These are phyloP conservation scores for Aeschynomene evenia DNA, from an alignment of 306 rosid species.

Conservation along the genomic window DNA sequence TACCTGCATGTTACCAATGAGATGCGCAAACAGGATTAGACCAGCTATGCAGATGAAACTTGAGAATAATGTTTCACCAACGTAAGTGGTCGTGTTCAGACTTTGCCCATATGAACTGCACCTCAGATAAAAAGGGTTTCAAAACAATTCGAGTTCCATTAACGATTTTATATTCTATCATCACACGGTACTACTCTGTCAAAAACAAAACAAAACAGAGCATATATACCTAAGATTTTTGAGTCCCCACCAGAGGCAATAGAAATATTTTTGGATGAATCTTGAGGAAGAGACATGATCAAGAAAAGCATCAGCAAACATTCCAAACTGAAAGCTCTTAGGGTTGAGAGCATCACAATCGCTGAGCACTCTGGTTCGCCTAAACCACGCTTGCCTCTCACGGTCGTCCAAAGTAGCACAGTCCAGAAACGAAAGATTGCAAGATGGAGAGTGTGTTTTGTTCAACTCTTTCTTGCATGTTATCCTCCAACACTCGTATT, in stretches of 20 bases:
- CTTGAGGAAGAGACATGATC: slow-evolving; percentile 56
- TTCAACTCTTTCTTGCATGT: slow-evolving; percentile 59
- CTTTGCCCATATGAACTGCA: slow-evolving; percentile 83
- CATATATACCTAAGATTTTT: slow-evolving; percentile 64
- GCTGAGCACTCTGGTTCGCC: slow-evolving; percentile 38
- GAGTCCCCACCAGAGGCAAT: slow-evolving; percentile 97
- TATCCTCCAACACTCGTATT: slow-evolving; percentile 69
- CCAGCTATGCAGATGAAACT: slow-evolving; percentile 68
- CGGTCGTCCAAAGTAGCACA: slow-evolving; percentile 31
- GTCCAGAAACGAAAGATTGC: slow-evolving; percentile 54
- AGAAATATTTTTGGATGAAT: slow-evolving; percentile 67
- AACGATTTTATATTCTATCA: too few relatives aligned
- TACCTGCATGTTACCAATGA: slow-evolving; percentile 95
- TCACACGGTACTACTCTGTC: too few relatives aligned
- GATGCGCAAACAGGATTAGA: slow-evolving; percentile 79
- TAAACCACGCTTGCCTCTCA: slow-evolving; percentile 57
- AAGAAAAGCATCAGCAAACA: slow-evolving; percentile 78
- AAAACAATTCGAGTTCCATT: too few relatives aligned
- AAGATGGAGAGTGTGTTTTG: slow-evolving; percentile 70
- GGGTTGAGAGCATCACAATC: slow-evolving; percentile 58
- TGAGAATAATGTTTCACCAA: slow-evolving; percentile 59
- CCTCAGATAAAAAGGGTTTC: not conserved
- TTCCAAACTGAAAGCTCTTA: slow-evolving; percentile 66
- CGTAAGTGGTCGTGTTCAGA: slow-evolving; percentile 47
- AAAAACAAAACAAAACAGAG: too few relatives aligned